Evolutionary conservation across 2,329 filamentous ascomycete species (phyloP).

Genomic region (Fonsecaea monophora): DNA sequence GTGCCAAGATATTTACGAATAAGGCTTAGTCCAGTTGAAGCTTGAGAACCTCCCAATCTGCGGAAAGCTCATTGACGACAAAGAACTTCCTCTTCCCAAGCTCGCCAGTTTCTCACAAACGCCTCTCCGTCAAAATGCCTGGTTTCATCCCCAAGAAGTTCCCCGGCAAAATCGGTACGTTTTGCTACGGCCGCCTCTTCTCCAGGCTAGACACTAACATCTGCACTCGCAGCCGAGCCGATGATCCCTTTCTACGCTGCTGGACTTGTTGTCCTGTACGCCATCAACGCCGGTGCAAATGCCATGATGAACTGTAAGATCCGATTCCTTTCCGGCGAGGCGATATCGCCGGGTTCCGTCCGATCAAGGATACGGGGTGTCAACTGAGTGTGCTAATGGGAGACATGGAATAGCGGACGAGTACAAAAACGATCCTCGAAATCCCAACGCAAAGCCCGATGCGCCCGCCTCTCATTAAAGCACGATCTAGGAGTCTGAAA

Average conservation of each 20-base stretch:
- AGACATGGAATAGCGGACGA: constrained; percentile 71
- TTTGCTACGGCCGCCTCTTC: neutral
- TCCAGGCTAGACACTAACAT: neutral
- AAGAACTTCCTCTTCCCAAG: constrained; percentile 21
- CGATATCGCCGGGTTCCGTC: neutral
- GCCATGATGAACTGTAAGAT: constrained; percentile 78
- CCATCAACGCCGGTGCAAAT: constrained; percentile 83
- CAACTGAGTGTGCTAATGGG: constrained; percentile 36
- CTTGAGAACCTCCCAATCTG: constrained; percentile 13
- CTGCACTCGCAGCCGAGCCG: constrained; percentile 72
- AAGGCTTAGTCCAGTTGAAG: constrained; percentile 10
- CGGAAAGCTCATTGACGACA: constrained; percentile 30
- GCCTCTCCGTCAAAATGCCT: constrained; percentile 60
- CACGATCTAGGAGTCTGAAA: neutral
- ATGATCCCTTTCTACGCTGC: constrained; percentile 93
- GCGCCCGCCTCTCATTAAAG: constrained; percentile 26
- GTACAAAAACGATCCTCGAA: constrained; percentile 96
- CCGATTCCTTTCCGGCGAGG: neutral
- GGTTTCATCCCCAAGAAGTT: constrained; percentile 86
- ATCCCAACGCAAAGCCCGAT: constrained; percentile 56
- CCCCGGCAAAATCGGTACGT: constrained; percentile 75
- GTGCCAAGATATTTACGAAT: constrained; percentile 26
- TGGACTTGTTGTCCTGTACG: constrained; percentile 89
- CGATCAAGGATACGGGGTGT: constrained; percentile 10
- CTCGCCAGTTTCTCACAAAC: constrained; percentile 13